Evolutionary conservation across 1,284 basidiomycete species (phyloP).

Genomic region (Ustilago vetiveriae): DNA sequence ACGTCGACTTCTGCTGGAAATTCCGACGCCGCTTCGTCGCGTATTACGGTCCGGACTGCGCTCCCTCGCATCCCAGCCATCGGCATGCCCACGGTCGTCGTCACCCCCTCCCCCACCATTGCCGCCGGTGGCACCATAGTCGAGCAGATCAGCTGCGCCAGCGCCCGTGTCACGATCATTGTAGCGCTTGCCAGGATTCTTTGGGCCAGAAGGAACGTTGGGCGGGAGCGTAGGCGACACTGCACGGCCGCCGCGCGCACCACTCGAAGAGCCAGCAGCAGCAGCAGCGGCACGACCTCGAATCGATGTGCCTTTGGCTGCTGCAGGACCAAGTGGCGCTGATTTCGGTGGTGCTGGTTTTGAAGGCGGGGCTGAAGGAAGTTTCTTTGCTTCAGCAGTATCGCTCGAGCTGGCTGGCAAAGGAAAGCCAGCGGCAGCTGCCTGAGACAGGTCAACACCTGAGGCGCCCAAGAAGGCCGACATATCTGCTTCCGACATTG

Average conservation of each 20-base stretch:
- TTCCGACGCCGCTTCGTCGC: conserved; percentile 1
- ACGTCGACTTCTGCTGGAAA: conserved; percentile 13
- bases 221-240: conserved; percentile 42
- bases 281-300: conserved; percentile 36
- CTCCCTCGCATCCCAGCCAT: conserved; percentile 22
- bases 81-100: background rate
- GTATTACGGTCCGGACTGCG: conserved; percentile 1
- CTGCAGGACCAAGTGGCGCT: conserved; percentile 10
- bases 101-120: conserved; percentile 12
- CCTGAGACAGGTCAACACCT: conserved; percentile 34
- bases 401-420: background rate
- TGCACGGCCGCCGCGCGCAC: conserved; percentile 21
- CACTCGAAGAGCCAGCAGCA: background rate
- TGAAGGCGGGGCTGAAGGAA: background rate
- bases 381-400: background rate
- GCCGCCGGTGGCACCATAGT: conserved; percentile 57
- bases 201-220: conserved; percentile 54
- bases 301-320: conserved; percentile 32
- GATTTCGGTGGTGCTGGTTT: conserved; percentile 15
- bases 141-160: conserved; percentile 57
- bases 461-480: conserved; percentile 41
- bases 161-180: conserved; percentile 61
- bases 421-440: conserved; percentile 25
- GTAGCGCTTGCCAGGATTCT: conserved; percentile 56
- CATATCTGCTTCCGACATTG: conserved; percentile 40